Conservation (phyloP, 1,284 basidiomycete species). For the Anthracocystis walkeri region DNA sequence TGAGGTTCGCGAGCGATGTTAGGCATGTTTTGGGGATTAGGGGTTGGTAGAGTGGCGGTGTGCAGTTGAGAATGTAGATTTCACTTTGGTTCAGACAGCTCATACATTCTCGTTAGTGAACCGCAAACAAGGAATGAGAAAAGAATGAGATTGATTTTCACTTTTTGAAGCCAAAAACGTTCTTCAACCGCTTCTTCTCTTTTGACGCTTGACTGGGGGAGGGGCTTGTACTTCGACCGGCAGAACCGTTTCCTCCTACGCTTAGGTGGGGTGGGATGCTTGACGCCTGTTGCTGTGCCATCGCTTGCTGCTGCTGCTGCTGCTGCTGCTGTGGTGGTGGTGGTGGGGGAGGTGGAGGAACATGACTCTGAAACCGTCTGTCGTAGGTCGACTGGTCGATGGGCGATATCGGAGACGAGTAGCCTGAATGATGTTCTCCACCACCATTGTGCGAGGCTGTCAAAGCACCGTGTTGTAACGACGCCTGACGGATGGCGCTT, state of each 20-base stretch:
- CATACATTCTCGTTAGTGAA: no score
- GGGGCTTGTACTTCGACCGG: constrained; percentile 23
- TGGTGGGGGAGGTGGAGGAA: no score
- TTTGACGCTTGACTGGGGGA: constrained; percentile 37
- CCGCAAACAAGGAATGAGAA: not conserved
- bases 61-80: no score
- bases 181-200: constrained; percentile 56
- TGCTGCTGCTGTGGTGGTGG: no score
- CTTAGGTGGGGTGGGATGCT: constrained; percentile 19
- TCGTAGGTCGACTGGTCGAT: constrained; percentile 32
- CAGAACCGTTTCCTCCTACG: not conserved
- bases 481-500: constrained; percentile 40
- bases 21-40: constrained; percentile 87
- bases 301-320: constrained; percentile 15
- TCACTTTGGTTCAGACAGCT: no score
- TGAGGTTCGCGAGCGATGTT: constrained; percentile 95
- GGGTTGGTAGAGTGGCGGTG: constrained; percentile 53
- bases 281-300: constrained; percentile 4
- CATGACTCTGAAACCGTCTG: constrained; percentile 26
- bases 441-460: constrained; percentile 3
- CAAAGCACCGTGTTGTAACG: constrained; percentile 29
- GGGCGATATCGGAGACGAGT: constrained; percentile 4
- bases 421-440: constrained; percentile 13
- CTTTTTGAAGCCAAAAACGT: constrained; percentile 57
- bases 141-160: constrained; percentile 7